A percentile compares a stretch with the other conserved stretches of the same genome.
Evolutionary conservation across 495 filamentous ascomycete genomes (phyloP).

Genomic region (Talaromyces wortmannii): DNA sequence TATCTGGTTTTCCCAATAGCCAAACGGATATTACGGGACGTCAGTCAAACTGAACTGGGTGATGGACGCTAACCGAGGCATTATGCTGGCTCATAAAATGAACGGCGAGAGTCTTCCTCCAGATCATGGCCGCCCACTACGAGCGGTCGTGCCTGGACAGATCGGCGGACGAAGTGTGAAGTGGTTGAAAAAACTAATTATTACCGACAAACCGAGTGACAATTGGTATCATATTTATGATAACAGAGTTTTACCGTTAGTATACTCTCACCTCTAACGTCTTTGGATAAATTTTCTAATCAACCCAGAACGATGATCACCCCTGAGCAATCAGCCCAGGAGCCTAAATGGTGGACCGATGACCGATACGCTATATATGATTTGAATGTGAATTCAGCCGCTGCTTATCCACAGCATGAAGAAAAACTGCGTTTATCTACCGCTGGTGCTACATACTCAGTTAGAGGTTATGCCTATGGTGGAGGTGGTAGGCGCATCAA

Average conservation of each 20-base stretch:
- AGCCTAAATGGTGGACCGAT: slow-evolving; percentile 80
- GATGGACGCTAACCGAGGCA: slow-evolving; percentile 75
- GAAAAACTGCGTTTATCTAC: slow-evolving; percentile 54
- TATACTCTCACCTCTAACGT: slow-evolving; percentile 3
- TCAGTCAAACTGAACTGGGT: slow-evolving; percentile 85
- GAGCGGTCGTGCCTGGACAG: slow-evolving; percentile 84
- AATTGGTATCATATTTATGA: slow-evolving; percentile 98
- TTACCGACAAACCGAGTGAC: slow-evolving; percentile 74
- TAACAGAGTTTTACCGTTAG: slow-evolving; percentile 76
- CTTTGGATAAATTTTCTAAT: slow-evolving; percentile 2
- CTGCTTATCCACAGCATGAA: slow-evolving; percentile 75
- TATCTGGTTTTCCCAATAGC: slow-evolving; percentile 29
- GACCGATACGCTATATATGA: slow-evolving; percentile 95
- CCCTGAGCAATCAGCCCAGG: slow-evolving; percentile 70
- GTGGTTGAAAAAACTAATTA: slow-evolving; percentile 80
- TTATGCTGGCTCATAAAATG: slow-evolving; percentile 90
- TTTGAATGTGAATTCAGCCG: slow-evolving; percentile 80
- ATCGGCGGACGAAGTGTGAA: slow-evolving; percentile 95
- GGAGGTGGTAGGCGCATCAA: slow-evolving; percentile 85
- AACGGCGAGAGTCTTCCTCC: slow-evolving; percentile 80
- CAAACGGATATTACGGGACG: slow-evolving; percentile 89
- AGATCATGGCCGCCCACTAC: slow-evolving; percentile 82
- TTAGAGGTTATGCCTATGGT: slow-evolving; percentile 82
- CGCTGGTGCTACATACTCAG: slow-evolving; percentile 48
- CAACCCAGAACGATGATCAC: slow-evolving; percentile 59